Base-by-base conservation (phyloP, 495 filamentous ascomycete genomes). In the Daldinia bambusicola region DNA sequence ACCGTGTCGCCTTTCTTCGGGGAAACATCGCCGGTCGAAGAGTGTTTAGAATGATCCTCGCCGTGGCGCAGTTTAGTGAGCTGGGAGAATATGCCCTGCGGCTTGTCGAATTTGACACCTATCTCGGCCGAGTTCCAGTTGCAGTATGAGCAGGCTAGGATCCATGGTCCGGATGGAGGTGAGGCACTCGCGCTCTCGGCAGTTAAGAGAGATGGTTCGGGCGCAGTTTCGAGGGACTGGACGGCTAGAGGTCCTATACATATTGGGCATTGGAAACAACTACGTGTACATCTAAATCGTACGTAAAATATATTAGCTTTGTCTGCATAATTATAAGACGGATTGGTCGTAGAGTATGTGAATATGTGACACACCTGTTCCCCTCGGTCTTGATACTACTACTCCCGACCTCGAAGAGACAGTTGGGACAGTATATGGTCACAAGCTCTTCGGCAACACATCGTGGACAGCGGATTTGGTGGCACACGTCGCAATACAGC, bases 401-500 rank as follows among this genome's bases (percentile, higher is more conserved):
- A 76, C 90, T 95, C 9, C 94, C 93, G 37, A 95, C 93, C 80
- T 99, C 95, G 74, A 98, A 98, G 62, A 98, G 79, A 79, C 95
- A 99, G 77, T 86, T 94, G n/a, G 95, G 95, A 76, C 95, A 99
- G 75, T 91, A 99, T 85, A 91, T 97, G 66, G 91, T 93, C 55
- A 96, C 89, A 45, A 97, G 92, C 80, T 99, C 95, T 75, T 99
- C 95, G 22, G 90, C 84, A 18, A 93, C 92, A 76, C 95, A 99
- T 77, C 93, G 86, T 6, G 93, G 92, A 75, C 95, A 99, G 69
- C 94, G 90, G 61, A 99, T 95, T 80, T 97, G 90, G 70, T 95
- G 93, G 77, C 95, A 99, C 77, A 98, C 96, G 75, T 97, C 93
- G 80, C 95, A 99, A 80, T 94, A 98, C 10, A 97, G 85, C 7